Evolutionary conservation across 2,329 filamentous ascomycete genomes (phyloP).

Genomic region (Pseudopyricularia javanii): DNA sequence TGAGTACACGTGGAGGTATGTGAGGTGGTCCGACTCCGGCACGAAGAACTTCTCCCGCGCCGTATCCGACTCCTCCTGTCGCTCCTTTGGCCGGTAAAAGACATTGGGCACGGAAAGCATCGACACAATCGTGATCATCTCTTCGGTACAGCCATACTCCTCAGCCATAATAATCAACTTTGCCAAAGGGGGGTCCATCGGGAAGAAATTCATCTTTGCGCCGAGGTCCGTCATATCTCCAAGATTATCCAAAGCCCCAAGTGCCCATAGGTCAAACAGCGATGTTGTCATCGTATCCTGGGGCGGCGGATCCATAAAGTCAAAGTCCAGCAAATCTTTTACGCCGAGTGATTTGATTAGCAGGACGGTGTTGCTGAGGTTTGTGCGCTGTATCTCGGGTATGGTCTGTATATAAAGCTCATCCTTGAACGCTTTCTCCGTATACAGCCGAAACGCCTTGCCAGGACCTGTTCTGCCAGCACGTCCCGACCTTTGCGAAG

Average conservation of each 20-base stretch:
- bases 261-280: conserved; percentile 92
- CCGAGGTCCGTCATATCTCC: conserved; percentile 83
- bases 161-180: conserved; percentile 89
- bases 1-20: conserved; percentile 86
- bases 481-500: conserved; percentile 82
- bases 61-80: conserved; percentile 90
- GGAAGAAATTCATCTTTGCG: conserved; percentile 89
- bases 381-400: conserved; percentile 93
- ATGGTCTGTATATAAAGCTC: conserved; percentile 96
- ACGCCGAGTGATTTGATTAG: conserved; percentile 91
- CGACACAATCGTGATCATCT: conserved; percentile 95
- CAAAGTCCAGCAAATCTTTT: conserved; percentile 87
- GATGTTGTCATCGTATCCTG: conserved; percentile 97
- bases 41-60: conserved; percentile 98
- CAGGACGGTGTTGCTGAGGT: conserved; percentile 87
- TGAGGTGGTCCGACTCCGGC: conserved; percentile 92
- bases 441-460: conserved; percentile 88
- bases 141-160: conserved; percentile 85
- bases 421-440: conserved; percentile 88
- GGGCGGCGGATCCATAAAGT: conserved; percentile 97
- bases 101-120: conserved; percentile 96
- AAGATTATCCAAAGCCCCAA: conserved; percentile 86
- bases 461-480: conserved; percentile 91
- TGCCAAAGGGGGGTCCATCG: conserved; percentile 92
- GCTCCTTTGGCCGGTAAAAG: conserved; percentile 93